Evolutionary conservation across 805 yeast species (phyloP), one percentile per base, ranked within the genome.

Genomic region (Kluyveromyces siamensis): DNA sequence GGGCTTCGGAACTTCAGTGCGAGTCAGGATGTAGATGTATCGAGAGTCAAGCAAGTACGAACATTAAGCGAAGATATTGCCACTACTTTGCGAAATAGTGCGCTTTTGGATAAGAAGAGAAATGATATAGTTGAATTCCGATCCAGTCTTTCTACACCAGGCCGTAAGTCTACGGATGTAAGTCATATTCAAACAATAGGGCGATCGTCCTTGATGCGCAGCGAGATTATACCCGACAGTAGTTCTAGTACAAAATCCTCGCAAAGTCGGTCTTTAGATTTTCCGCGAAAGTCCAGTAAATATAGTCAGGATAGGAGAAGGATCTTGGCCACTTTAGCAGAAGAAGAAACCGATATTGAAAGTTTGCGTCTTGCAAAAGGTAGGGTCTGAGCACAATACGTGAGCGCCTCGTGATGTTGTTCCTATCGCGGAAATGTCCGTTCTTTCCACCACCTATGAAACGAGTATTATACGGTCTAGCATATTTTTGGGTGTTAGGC

Each of bases 11-110:
- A 68, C 70, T 30, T 52, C 63, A 47, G 61, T 52, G 45, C 61
- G 60, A 41, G 51, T 65, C 33, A 55, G 41, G 67, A 63, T 14
- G 62, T 70, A 47, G 66, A 66, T 27, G 56, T 56, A 1, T 59
- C 68, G 30, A 61, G 79, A 47, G 56, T 53, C 7, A 55, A 60
- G 21, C 76, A 75, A 52, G 63, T 81, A 44, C 55, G 66, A 4
- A 69, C 40, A 8, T 52, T 58, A 7, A 66, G 77, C 41, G 67
- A 67, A 44, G 76, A 74, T 57, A 44, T 64, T 7, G 47, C 56
- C 11, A 67, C 65, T 48, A 71, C 73, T 30, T 46, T 63, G 21
- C 50, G 53, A 9, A 63, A 64, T 48, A 59, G 57, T 25, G 56
- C 52, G 11, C 42, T 63, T 8, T 51, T 64, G 17, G 62, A 61